Base-by-base conservation (phyloP, 495 filamentous ascomycete species). In the Podospora pseudocomata region DNA sequence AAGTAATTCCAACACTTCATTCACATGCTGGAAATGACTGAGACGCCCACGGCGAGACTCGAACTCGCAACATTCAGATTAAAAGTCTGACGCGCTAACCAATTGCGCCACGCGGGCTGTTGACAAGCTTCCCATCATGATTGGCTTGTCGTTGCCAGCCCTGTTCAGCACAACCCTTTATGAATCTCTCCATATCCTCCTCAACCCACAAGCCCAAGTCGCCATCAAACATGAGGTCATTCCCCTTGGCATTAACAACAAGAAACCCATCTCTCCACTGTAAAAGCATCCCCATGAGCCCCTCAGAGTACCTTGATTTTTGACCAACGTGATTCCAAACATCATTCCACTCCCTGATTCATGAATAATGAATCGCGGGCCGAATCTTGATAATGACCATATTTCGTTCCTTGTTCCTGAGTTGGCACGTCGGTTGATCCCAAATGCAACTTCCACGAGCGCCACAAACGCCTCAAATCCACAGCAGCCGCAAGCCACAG, bases 21-120 rank as follows among this genome's bases (percentile, higher is more conserved):
- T 32, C 0, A 7, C 7, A 32, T 32, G 4, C 30, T 32, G 30
- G 39, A 49, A 11, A 49, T 49, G 13, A 49, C 39, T 11, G 15
- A 49, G 39, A 0, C 55, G 55, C 55, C 55, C 55, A 58, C 23
- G 55, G 55, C 55, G 55, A 58, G 55, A 58, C 55, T 58, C 55
- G 55, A 58, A 58, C 55, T 58, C 55, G 55, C 55, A 58, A 58
- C 55, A 58, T 58, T 58, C 55, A 58, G 55, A 58, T 58, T 58
- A 58, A 58, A 58, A 58, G 55, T 58, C 55, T 58, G 55, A 58
- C 55, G 55, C 55, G 55, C 55, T 58, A 58, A 58, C 55, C 55
- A 58, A 58, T 58, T 58, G 55, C 55, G 55, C 55, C 55, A 58
- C 55, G 23, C 55, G 55, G 55, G 55, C 55, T 58, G 39, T 49